Evolutionary conservation across 345 rosid genomes (phyloP).

Genomic region (Barbarea vulgaris): DNA sequence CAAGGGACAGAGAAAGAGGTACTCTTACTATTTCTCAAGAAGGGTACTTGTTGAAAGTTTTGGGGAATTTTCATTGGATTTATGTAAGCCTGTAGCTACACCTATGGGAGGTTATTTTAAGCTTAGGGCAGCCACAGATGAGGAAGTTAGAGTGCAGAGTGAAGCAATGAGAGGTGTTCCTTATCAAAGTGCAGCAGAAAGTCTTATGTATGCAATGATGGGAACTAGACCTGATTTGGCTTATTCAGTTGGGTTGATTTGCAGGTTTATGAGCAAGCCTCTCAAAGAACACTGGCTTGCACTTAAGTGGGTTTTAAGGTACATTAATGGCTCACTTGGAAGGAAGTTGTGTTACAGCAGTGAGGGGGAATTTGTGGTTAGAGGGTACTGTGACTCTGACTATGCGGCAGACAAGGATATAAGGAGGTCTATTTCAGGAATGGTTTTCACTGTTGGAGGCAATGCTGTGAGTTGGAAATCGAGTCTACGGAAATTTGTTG

Average conservation of each 20-base stretch:
- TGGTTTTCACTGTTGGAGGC: neutral
- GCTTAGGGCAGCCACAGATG: neutral
- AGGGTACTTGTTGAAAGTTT: neutral
- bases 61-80: neutral
- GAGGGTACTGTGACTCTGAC: neutral
- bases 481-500: neutral
- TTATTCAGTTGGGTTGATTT: neutral
- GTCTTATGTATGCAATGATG: neutral
- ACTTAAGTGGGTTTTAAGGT: neutral
- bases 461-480: too few species aligned
- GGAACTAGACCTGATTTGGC: neutral
- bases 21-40: neutral
- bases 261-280: neutral
- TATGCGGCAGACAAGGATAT: neutral
- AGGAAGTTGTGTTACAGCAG: neutral
- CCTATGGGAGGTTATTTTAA: neutral
- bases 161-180: neutral
- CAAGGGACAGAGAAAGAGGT: too few species aligned
- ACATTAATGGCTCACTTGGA: too few species aligned
- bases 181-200: neutral
- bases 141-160: neutral
- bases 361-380: rapidly evolving
- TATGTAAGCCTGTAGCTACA: neutral
- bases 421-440: neutral
- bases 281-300: neutral